phyloP scores from a whole-genome alignment of 2,329 filamentous ascomycete species.

The Coleophoma crateriformis region DNA sequence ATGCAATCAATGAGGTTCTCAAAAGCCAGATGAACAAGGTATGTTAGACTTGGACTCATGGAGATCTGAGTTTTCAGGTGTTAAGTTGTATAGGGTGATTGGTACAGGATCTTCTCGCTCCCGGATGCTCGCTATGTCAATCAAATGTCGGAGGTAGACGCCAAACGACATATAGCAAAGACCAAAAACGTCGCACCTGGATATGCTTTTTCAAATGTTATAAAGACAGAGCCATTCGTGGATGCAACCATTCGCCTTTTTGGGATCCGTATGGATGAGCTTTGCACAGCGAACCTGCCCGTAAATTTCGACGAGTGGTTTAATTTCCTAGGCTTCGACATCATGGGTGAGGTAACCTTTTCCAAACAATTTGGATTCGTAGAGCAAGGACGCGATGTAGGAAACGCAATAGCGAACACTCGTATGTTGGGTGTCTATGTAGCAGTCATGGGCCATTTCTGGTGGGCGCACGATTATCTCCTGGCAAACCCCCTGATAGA shows the following conservation, averaged over 20 bases:
- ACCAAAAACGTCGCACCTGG: constrained; percentile 24
- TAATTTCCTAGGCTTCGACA: constrained; percentile 26
- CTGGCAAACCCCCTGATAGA: constrained; percentile 30
- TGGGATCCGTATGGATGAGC: too few species aligned
- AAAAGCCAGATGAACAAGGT: constrained; percentile 16
- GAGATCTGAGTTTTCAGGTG: too few species aligned
- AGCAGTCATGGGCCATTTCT: constrained; percentile 24
- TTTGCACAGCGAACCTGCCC: too few species aligned
- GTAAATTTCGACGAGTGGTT: too few species aligned
- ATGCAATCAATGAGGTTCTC: constrained; percentile 22
- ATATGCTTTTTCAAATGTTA: constrained; percentile 23
- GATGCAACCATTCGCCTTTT: too few species aligned
- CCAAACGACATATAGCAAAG: constrained; percentile 26
- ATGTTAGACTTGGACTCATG: too few species aligned
- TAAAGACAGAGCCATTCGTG: too few species aligned
- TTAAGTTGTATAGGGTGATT: too few species aligned
- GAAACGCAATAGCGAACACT: constrained; percentile 28
- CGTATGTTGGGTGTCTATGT: constrained; percentile 21
- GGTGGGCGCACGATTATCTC: constrained; percentile 25
- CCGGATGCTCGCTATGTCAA: constrained; percentile 32
- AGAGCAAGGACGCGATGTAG: constrained; percentile 23
- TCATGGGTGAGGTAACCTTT: constrained; percentile 26
- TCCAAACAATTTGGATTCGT: constrained; percentile 25
- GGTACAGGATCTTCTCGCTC: constrained; percentile 29
- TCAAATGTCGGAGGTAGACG: constrained; percentile 31